These are phyloP conservation scores for Chlorella ohadii DNA, from an alignment of 139 green algal genomes.

Conservation along the genomic window DNA sequence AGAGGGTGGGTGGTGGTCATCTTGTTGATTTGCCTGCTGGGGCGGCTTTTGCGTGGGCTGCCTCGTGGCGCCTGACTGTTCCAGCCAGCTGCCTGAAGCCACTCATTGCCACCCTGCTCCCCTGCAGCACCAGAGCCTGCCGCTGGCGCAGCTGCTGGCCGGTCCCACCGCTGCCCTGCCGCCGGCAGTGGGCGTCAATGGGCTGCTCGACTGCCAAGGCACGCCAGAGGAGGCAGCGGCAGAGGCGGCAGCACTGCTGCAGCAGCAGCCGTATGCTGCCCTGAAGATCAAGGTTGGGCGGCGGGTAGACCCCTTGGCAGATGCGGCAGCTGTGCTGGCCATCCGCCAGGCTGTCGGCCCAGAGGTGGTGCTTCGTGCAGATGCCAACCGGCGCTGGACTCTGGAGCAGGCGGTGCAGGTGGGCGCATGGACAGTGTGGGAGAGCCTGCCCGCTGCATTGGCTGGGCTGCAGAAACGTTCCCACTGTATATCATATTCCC, in stretches of 20 bases:
- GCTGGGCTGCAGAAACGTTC: too few species aligned
- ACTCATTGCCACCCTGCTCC: too few species aligned
- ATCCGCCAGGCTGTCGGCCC: conserved; percentile 72
- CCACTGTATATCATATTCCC: too few species aligned
- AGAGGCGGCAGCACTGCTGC: conserved; percentile 38
- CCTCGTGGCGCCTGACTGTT: too few species aligned
- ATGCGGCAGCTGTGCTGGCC: conserved; percentile 75
- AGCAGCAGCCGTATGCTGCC: conserved; percentile 51
- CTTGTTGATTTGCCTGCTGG: too few species aligned
- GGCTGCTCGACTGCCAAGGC: conserved; percentile 51
- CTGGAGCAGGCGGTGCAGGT: conserved; percentile 71
- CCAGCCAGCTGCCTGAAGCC: too few species aligned
- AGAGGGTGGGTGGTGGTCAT: too few species aligned
- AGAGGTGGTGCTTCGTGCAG: conserved; percentile 73
- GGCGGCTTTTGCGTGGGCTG: too few species aligned
- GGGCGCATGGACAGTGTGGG: too few species aligned
- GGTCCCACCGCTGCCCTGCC: not conserved
- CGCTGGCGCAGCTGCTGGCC: conserved; percentile 37
- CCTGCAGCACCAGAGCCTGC: conserved; percentile 41
- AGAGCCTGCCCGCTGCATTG: too few species aligned
- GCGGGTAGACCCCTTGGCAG: conserved; percentile 57
- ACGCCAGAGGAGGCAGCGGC: conserved; percentile 15
- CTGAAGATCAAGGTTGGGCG: conserved; percentile 93
- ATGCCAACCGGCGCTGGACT: conserved; percentile 92
- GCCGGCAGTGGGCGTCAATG: conserved; percentile 42